These are phyloP conservation scores for Metarhizium guizhouense DNA, from an alignment of 2,329 filamentous ascomycete species.

Conservation along the genomic window DNA sequence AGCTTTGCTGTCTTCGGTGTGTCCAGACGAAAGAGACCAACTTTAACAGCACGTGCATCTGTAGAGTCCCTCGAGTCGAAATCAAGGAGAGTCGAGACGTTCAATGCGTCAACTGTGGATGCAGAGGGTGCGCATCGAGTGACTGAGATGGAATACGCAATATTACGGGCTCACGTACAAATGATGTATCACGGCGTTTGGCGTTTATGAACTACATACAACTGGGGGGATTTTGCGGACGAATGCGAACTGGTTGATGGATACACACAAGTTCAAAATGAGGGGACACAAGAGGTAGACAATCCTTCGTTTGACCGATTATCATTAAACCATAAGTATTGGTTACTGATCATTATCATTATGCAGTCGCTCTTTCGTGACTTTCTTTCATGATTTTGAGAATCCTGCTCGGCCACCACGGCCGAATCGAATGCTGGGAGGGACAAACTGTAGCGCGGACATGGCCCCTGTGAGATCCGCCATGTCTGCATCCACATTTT, in stretches of 20 bases:
- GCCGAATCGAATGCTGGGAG: slow-evolving; percentile 57
- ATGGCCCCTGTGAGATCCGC: slow-evolving; percentile 57
- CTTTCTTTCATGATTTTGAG: slow-evolving; percentile 30
- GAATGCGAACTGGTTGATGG: background rate
- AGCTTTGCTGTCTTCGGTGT: slow-evolving; percentile 90
- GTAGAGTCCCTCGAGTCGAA: slow-evolving; percentile 81
- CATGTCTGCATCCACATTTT: slow-evolving; percentile 42
- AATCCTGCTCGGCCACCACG: slow-evolving; percentile 47
- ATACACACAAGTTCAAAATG: background rate
- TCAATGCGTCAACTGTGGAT: slow-evolving; percentile 92
- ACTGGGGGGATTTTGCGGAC: background rate
- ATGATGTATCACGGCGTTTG: slow-evolving; percentile 7
- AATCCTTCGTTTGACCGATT: slow-evolving; percentile 22
- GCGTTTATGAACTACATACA: slow-evolving; percentile 6
- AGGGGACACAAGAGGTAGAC: slow-evolving; percentile 22
- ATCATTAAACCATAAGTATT: slow-evolving; percentile 17
- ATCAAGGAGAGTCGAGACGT: slow-evolving; percentile 76
- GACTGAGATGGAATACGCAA: slow-evolving; percentile 43
- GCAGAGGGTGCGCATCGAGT: slow-evolving; percentile 78
- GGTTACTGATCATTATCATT: slow-evolving; percentile 22
- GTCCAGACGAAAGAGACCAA: slow-evolving; percentile 99
- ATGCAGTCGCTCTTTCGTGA: slow-evolving; percentile 13
- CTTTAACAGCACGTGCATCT: slow-evolving; percentile 96
- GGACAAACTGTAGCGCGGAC: slow-evolving; percentile 64
- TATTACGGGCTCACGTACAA: background rate